Conservation (phyloP, 805 yeast genomes). For the Citeromyces matritensis region DNA sequence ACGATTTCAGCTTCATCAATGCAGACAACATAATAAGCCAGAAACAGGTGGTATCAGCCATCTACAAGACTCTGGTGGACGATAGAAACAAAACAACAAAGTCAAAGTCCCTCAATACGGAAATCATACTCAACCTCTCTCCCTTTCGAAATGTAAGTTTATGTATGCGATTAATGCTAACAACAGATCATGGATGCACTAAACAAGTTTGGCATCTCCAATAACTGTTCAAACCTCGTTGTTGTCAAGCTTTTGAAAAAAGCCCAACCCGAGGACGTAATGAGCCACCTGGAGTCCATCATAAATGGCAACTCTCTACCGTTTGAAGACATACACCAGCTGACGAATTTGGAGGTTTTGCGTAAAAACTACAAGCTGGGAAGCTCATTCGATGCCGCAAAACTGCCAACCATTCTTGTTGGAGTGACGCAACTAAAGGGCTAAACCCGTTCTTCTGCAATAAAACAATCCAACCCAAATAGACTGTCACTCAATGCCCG, state of each 20-base stretch:
- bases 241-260: slow-evolving; percentile 29
- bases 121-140: slow-evolving; percentile 51
- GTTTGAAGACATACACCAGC: slow-evolving; percentile 15
- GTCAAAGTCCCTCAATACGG: slow-evolving; percentile 59
- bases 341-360: slow-evolving; percentile 17
- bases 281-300: slow-evolving; percentile 7
- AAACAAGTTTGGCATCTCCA: slow-evolving; percentile 54
- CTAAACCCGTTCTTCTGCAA: slow-evolving; percentile 31
- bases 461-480: slow-evolving; percentile 73
- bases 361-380: slow-evolving; percentile 12
- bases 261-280: slow-evolving; percentile 6
- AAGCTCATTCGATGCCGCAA: slow-evolving; percentile 6
- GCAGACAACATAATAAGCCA: slow-evolving; percentile 38
- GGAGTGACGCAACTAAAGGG: slow-evolving; percentile 14
- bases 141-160: slow-evolving; percentile 46
- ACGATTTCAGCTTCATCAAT: slow-evolving; percentile 54
- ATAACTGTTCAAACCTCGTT: slow-evolving; percentile 25
- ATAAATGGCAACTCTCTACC: slow-evolving; percentile 19
- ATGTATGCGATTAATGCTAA: too few relatives aligned
- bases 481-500: slow-evolving; percentile 81
- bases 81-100: slow-evolving; percentile 27
- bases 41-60: slow-evolving; percentile 48
- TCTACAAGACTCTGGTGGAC: slow-evolving; percentile 48
- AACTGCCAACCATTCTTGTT: slow-evolving; percentile 10
- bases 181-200: slow-evolving; percentile 48